Base-by-base conservation (phyloP, 1,284 basidiomycete species). In the Melampsora americana region DNA sequence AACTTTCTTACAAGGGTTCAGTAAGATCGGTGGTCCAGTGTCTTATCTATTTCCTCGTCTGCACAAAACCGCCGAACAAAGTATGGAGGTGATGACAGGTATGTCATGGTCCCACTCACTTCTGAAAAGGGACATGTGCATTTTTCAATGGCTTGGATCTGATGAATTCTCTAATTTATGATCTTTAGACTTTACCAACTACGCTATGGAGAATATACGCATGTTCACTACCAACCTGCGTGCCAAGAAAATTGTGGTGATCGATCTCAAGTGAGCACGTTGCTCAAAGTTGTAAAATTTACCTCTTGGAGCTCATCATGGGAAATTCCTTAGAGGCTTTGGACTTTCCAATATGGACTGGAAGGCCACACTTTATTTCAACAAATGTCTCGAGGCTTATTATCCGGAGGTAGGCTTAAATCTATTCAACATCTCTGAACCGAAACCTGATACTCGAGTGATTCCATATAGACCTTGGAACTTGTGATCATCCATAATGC, bases 361-460 rank as follows among this genome's bases (percentile, higher is more conserved):
- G 50, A 73, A 76, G 20, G 80, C 48, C 53, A 30, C 77, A n/a
- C n/a, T 76, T 48, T 81, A 78, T 65, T 80, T 82, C 53, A 71
- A 76, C 75, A 77, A 77, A 53, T 82, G 81, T 72, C 78, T 82
- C 48, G 80, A 82, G 70, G 80, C 80, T 4, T 82, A 82, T 78
- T 82, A 81, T 70, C 81, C 82, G 4, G 82, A 82, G 53, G 53
- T 56, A n/a, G 18, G 53, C 26, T n/a, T 14, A 11, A 42, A 42
- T 12, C 39, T 42, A 12, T 12, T 42, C 12, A 42, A 12, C 39
- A 1, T 11, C 12, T 42, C 12, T 12, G 39, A 12, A 42, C 6
- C 39, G n/a, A 42, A 42, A 7, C 11, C 39, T 42, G 39, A 42
- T 42, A 42, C 39, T 42, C 39, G 12, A 35, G 39, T 42, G 39